phyloP scores from a whole-genome alignment of 495 filamentous ascomycete genomes.

The Penicillium desertorum region DNA sequence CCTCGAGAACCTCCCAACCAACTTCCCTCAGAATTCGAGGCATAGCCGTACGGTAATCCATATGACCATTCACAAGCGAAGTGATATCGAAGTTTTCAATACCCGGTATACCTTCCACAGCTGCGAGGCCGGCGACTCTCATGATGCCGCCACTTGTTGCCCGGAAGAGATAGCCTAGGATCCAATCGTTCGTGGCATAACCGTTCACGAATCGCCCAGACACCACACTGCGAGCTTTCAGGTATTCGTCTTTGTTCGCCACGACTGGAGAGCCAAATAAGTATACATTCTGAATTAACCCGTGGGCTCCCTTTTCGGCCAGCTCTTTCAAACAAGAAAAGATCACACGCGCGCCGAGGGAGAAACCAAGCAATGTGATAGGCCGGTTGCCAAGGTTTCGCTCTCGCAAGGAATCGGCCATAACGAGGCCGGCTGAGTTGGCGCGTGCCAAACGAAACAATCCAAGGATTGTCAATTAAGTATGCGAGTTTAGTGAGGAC shows the following conservation, averaged over 20 bases:
- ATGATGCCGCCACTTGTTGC: conserved; percentile 90
- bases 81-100: conserved; percentile 92
- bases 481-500: conserved; percentile 94
- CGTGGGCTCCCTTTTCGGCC: conserved; percentile 80
- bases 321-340: conserved; percentile 90
- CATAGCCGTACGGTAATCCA: conserved; percentile 94
- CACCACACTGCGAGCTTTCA: conserved; percentile 76
- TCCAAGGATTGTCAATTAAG: conserved; percentile 98
- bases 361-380: conserved; percentile 95
- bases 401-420: conserved; percentile 91
- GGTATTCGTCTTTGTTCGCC: conserved; percentile 87
- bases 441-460: conserved; percentile 89
- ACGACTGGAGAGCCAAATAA: conserved; percentile 92
- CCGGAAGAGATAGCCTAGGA: conserved; percentile 94
- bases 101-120: conserved; percentile 71
- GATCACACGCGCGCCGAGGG: conserved; percentile 88
- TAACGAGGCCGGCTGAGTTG: conserved; percentile 82
- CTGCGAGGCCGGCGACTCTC: conserved; percentile 83
- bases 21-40: conserved; percentile 79
- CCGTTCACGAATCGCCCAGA: conserved; percentile 92
- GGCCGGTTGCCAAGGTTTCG: conserved; percentile 88
- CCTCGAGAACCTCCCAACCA: conserved; percentile 85
- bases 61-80: conserved; percentile 84
- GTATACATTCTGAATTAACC: conserved; percentile 92
- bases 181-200: conserved; percentile 95